Evolutionary conservation across 1,284 basidiomycete species (phyloP).

Genomic region (Ceratobasidium papillatum): DNA sequence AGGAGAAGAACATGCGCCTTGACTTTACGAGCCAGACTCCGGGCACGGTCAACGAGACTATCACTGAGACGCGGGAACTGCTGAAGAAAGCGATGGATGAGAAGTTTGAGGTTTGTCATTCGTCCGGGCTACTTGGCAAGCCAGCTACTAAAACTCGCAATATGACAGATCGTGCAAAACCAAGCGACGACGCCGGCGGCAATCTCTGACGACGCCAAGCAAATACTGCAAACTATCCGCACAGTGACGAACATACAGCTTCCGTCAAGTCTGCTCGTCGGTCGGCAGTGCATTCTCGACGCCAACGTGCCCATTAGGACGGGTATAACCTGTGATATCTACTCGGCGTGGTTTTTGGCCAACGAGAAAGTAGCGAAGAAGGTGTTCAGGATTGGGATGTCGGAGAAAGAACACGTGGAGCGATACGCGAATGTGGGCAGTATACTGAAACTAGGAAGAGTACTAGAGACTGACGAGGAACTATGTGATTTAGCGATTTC

Average conservation of each 20-base stretch:
- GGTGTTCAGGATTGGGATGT: slow-evolving; percentile 37
- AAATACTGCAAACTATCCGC: slow-evolving; percentile 15
- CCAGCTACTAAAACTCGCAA: too few species aligned
- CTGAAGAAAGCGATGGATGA: slow-evolving; percentile 4
- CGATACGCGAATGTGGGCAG: slow-evolving; percentile 14
- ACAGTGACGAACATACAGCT: slow-evolving; percentile 31
- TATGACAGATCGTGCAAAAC: not conserved
- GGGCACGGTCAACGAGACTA: not conserved
- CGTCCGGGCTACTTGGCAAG: too few species aligned
- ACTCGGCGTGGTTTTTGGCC: slow-evolving; percentile 16
- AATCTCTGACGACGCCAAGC: slow-evolving; percentile 17
- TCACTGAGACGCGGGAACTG: not conserved
- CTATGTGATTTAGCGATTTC: slow-evolving; percentile 1
- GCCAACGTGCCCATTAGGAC: slow-evolving; percentile 9
- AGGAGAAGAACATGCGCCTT: not conserved
- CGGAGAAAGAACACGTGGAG: slow-evolving; percentile 13
- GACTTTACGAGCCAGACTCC: not conserved
- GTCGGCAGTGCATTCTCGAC: slow-evolving; percentile 26
- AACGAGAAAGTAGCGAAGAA: slow-evolving; percentile 37
- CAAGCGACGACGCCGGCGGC: not conserved
- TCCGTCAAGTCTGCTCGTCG: slow-evolving; percentile 21
- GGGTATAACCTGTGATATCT: slow-evolving; percentile 23
- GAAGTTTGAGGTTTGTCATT: not conserved
- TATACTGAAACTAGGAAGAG: not conserved
- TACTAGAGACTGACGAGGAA: not conserved